Evolutionary conservation across 768 basidiomycete genomes (phyloP), one percentile per base, ranked within the genome.

Genomic region (Cystofilobasidium capitatum): DNA sequence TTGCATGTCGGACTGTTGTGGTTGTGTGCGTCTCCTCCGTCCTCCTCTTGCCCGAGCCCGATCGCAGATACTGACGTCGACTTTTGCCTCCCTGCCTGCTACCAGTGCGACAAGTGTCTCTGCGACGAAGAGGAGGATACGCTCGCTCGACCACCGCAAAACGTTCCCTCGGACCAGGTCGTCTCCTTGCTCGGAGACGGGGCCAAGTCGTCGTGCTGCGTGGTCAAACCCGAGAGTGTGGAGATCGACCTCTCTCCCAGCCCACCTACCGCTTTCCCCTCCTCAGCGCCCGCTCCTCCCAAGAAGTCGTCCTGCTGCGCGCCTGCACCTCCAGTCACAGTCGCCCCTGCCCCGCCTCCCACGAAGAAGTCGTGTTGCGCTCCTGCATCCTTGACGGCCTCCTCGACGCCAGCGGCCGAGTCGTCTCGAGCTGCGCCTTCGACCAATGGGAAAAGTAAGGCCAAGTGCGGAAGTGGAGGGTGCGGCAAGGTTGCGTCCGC

Each of bases 1-100:
- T 2, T 78, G 77, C 64, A 71, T 73, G 64, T 71, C 73, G 37
- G 75, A 76, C 10, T 77, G 77, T 65, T 78, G 77, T 63, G 76
- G 76, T 2, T 77, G 76, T 42, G 62, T 63, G 17, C 26, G 61
- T 59, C 5, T 33, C 13, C 29, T 35, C 7, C 26, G 22, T 13
- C 40, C 22, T 10, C 12, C 9, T 33, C 16, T 17, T 26, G 33
- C n/a, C 59, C 59, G 20, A 14, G 17, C n/a, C 39, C 29, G 20
- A 26, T 54, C 20, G 7, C 57, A 24, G 36, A 44, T 8, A n/a
- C n/a, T n/a, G n/a, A n/a, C n/a, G n/a, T n/a, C n/a, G n/a, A n/a
- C n/a, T n/a, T n/a, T n/a, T n/a, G n/a, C n/a, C n/a, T n/a, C n/a
- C n/a, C n/a, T 36, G 17, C 20, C 42, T 44, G 22, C 60, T 31